These are phyloP conservation scores for Fusarium palustre DNA, from an alignment of 2,329 filamentous ascomycete species.

Conservation along the genomic window DNA sequence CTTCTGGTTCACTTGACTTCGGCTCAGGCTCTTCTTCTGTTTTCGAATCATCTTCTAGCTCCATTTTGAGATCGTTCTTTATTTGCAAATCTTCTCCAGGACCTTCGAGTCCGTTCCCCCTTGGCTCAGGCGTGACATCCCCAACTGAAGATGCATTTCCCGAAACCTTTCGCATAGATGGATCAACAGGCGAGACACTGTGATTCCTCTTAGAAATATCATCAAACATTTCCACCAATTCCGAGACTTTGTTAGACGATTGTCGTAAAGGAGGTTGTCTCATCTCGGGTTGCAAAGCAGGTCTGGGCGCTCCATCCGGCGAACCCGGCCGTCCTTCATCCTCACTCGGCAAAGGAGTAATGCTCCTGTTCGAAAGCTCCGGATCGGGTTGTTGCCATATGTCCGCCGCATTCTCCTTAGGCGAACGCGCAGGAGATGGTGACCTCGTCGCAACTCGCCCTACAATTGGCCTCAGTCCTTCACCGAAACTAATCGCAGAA, in stretches of 20 bases:
- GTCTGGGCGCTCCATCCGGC: constrained; percentile 29
- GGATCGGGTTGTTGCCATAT: constrained; percentile 33
- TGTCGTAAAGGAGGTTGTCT: constrained; percentile 41
- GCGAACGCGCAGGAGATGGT: constrained; percentile 18
- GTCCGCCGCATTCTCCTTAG: constrained; percentile 37
- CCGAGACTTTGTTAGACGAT: constrained; percentile 60
- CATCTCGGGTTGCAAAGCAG: constrained; percentile 27
- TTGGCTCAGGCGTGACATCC: constrained; percentile 5
- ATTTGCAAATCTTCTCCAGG: not conserved
- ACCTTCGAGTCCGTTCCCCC: not conserved
- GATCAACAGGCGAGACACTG: constrained; percentile 41
- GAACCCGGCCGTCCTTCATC: constrained; percentile 36
- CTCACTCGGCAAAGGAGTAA: constrained; percentile 24
- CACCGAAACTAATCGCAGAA: constrained; percentile 48
- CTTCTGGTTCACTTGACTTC: not conserved
- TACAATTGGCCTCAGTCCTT: constrained; percentile 31
- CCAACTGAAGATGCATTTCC: constrained; percentile 15
- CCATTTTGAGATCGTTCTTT: not conserved
- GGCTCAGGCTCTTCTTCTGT: not conserved
- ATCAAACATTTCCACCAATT: constrained; percentile 64
- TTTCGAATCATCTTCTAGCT: not conserved
- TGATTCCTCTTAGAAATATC: constrained; percentile 52
- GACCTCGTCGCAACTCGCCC: constrained; percentile 25
- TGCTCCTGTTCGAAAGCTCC: constrained; percentile 16
- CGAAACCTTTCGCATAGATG: constrained; percentile 30